Conservation (phyloP, 1,139 yeast species). For the Zhuliangozyma blackwelliae region DNA sequence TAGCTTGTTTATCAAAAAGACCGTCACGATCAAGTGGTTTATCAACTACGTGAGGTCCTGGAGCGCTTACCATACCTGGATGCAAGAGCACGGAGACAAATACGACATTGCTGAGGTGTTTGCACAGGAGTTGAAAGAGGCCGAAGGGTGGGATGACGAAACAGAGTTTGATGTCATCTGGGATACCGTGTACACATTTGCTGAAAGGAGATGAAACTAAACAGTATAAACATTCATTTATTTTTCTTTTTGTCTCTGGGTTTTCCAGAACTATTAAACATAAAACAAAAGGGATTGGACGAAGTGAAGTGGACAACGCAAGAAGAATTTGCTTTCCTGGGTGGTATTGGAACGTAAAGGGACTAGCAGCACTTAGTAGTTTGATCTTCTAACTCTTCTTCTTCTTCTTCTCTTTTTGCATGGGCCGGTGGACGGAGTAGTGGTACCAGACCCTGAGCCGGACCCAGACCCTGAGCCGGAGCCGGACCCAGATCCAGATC, state of each 20-base stretch:
- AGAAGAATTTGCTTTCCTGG: too few species aligned
- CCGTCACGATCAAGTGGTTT: slow-evolving; percentile 41
- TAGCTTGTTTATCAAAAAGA: slow-evolving; percentile 36
- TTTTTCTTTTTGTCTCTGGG: too few species aligned
- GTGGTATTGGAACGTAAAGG: too few species aligned
- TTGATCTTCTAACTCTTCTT: slow-evolving; percentile 21
- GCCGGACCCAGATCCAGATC: slow-evolving; percentile 10
- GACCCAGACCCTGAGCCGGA: slow-evolving; percentile 6
- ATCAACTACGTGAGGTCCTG: slow-evolving; percentile 54
- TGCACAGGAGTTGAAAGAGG: slow-evolving; percentile 37
- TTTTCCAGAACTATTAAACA: too few species aligned
- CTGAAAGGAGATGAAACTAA: slow-evolving; percentile 21
- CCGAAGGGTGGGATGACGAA: slow-evolving; percentile 42
- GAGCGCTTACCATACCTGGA: slow-evolving; percentile 73
- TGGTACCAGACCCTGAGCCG: slow-evolving; percentile 7
- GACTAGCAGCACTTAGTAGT: slow-evolving; percentile 8
- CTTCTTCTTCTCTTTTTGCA: slow-evolving; percentile 37
- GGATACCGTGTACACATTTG: slow-evolving; percentile 55
- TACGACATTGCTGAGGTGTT: slow-evolving; percentile 40
- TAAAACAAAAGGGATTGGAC: too few species aligned
- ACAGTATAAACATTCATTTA: neutral
- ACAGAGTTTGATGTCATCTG: slow-evolving; percentile 48
- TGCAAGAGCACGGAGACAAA: slow-evolving; percentile 26
- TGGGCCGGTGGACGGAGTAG: slow-evolving; percentile 16
- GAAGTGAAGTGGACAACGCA: too few species aligned